Base-by-base conservation (phyloP, 192 early-diverging fungal species). In the Funneliformis geosporum region DNA sequence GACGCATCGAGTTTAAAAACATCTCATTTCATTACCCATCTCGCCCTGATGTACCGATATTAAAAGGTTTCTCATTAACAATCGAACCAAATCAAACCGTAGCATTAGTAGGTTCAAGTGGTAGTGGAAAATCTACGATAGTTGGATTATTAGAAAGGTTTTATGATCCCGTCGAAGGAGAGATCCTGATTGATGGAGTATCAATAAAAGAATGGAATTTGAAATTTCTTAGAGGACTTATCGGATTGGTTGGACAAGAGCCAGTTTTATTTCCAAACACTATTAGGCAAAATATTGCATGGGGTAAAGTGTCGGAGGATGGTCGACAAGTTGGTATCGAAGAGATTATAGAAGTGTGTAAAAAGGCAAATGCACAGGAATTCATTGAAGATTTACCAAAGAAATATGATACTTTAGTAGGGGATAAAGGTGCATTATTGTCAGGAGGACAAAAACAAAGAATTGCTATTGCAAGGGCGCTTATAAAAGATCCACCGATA, bases 371-470 rank as follows among this genome's bases (percentile, higher is more conserved):
- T 78, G 92, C 92, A 11, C 88, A 94, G 44, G 86, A 89, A 12
- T 96, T 95, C 78, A 93, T 96, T 72, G 83, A 85, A 67, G 85
- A 85, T 12, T 86, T 95, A 60, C 93, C 93, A 42, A 82, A 94
- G n/a, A 90, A 90, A n/a, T 96, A 97, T 87, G 91, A 97, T 71
- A 96, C 96, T 0, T 80, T 91, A 79, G 95, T 97, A 43, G 98
- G 98, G 67, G 96, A 97, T 81, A 84, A 88, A 44, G 94, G 93
- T 16, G 86, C 94, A 38, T 77, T 88, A 80, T 80, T 97, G 2
- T 93, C 92, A 25, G 96, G 95, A 43, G 96, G 96, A 46, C 96
- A 97, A 85, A 96, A 96, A 83, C 96, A 96, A 83, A 92, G 95
- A 76, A 95, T 97, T 80, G 95, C 95, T 77, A 97, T 98, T 89